Evolutionary conservation across 2,329 filamentous ascomycete genomes (phyloP), one percentile per base, ranked within the genome.

Genomic region (Talaromyces piceae): DNA sequence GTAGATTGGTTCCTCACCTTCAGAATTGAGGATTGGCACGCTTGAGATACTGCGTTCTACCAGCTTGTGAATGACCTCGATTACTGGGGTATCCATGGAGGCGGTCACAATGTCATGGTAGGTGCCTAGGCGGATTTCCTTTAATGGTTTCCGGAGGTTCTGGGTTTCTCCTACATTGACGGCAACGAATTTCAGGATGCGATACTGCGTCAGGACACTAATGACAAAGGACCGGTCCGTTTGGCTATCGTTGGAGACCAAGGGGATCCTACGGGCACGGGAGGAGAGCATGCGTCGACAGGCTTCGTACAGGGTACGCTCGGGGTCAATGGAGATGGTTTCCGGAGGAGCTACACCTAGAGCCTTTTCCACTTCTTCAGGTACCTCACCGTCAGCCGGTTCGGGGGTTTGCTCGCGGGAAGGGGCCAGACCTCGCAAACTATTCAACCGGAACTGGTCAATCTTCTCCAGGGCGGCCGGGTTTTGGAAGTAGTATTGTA

Each of bases 401-500:
- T 26, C 41, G 23, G 16, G 22, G n/a, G 22, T 28, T 39, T 18
- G 22, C 13, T 23, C 12, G 8, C 13, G 22, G 18, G 8, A 27
- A 39, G 26, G 53, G 55, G 31, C 31, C 20, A 16, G 11, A 95
- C 91, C 88, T 80, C 91, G 82, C 53, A 98, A 79, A 65, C 89
- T 95, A 72, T 88, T 91, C 56, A 98, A 74, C 44, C 89, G 85
- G 68, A 98, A 96, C 68, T 95, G 88, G 59, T 97, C 93, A 61
- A 98, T 87, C 65, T 91, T 84, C 58, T 84, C 83, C 55, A 97
- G 80, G 53, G 91, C 87, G 59, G 95, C 88, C 2, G 91, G 93
- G 61, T 93, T 94, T 70, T 97, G 91, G 77, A 90, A 96, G 76
- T 98, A 97, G 72, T 98, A 98, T 68, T 97, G 91, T 37, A 98